Percentiles rank a stretch among this genome's conserved stretches.
phyloP scores from a whole-genome alignment of 306 rosid genomes.

The Trichosanthes cucumerina region DNA sequence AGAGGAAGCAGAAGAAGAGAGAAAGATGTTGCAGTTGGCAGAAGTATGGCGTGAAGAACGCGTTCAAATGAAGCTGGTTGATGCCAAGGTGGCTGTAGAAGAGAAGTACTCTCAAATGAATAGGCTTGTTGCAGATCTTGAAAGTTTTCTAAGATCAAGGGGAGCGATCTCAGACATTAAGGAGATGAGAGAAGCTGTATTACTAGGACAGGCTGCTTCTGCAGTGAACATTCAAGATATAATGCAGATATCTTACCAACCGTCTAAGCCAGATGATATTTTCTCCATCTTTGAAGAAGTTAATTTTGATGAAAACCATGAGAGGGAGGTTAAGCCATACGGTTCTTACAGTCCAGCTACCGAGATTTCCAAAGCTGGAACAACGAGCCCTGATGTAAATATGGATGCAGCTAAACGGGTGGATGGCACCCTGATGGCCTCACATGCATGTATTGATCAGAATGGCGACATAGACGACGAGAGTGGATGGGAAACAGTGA shows the following conservation, averaged over 20 bases:
- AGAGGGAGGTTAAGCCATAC: constrained; percentile 63
- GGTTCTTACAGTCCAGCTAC: constrained; percentile 54
- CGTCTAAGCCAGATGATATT: constrained; percentile 63
- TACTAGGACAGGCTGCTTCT: constrained; percentile 49
- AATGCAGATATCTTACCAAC: constrained; percentile 61
- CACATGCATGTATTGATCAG: constrained; percentile 30
- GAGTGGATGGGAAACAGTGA: constrained; percentile 98
- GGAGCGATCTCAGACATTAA: constrained; percentile 38
- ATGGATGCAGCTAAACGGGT: constrained; percentile 15
- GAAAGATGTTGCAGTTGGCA: constrained; percentile 89
- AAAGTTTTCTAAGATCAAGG: constrained; percentile 36
- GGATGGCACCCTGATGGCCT: constrained; percentile 33
- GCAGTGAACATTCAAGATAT: constrained; percentile 52
- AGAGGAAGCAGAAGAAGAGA: constrained; percentile 85
- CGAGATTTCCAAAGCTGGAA: constrained; percentile 56
- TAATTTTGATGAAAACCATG: constrained; percentile 49
- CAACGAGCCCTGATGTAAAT: constrained; percentile 55
- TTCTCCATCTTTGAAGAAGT: constrained; percentile 59
- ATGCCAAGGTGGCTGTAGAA: constrained; percentile 86
- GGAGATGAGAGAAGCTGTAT: constrained; percentile 55
- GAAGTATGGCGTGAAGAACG: constrained; percentile 99
- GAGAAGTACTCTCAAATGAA: constrained; percentile 80
- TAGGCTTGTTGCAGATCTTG: constrained; percentile 60
- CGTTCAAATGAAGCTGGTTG: constrained; percentile 88
- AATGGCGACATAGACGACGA: constrained; percentile 69